phyloP scores from a whole-genome alignment of 2,329 filamentous ascomycete species.

The Magnaporthiopsis incrustans region DNA sequence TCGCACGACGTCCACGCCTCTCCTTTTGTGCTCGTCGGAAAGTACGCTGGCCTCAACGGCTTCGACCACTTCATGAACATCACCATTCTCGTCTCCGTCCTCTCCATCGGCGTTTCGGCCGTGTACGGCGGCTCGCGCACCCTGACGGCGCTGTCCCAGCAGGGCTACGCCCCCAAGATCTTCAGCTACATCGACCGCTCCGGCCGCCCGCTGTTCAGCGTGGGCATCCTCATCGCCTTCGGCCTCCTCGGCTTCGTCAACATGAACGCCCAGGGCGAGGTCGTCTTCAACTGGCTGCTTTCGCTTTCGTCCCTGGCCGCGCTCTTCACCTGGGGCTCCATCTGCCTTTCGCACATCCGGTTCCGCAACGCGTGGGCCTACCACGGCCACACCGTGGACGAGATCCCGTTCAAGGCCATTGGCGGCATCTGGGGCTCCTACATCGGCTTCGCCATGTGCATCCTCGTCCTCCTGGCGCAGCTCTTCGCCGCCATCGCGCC shows the following conservation, averaged over 20 bases:
- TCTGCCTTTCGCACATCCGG: slow-evolving; percentile 61
- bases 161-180: slow-evolving; percentile 48
- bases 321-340: slow-evolving; percentile 62
- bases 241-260: slow-evolving; percentile 43
- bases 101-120: slow-evolving; percentile 50
- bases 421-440: slow-evolving; percentile 57
- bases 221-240: slow-evolving; percentile 37
- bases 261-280: slow-evolving; percentile 33
- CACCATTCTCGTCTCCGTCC: slow-evolving; percentile 49
- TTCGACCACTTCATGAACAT: slow-evolving; percentile 52
- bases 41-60: slow-evolving; percentile 42
- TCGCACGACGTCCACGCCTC: slow-evolving; percentile 40
- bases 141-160: slow-evolving; percentile 49
- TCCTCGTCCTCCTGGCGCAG: slow-evolving; percentile 49
- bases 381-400: slow-evolving; percentile 54
- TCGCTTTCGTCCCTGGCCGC: slow-evolving; percentile 57
- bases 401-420: slow-evolving; percentile 57
- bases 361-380: slow-evolving; percentile 57
- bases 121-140: slow-evolving; percentile 54
- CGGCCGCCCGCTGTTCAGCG: slow-evolving; percentile 46
- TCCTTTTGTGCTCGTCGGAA: slow-evolving; percentile 50
- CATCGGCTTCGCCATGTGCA: slow-evolving; percentile 50
- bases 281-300: slow-evolving; percentile 58
- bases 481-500: slow-evolving; percentile 35
- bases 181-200: slow-evolving; percentile 50